Percentiles rank a stretch among this genome's conserved stretches.
These are phyloP conservation scores for Takashimella koratensis DNA, from an alignment of 1,284 basidiomycete species.

Conservation along the genomic window DNA sequence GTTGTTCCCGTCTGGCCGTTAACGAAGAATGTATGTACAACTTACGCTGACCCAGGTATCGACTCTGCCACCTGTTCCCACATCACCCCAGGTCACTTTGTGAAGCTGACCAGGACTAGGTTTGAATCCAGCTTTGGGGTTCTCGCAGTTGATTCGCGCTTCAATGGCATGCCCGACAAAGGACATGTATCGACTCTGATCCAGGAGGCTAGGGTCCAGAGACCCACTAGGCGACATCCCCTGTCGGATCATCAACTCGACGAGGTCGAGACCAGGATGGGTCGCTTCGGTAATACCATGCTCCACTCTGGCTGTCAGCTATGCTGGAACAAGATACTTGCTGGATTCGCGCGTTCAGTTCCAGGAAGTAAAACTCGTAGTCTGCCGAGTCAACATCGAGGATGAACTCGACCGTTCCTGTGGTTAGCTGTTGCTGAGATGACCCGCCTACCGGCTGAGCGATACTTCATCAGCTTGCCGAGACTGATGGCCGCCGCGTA, in stretches of 20 bases:
- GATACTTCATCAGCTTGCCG: conserved; percentile 56
- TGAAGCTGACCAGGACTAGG: conserved; percentile 65
- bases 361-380: conserved; percentile 64
- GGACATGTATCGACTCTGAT: conserved; percentile 25
- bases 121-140: conserved; percentile 58
- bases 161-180: conserved; percentile 56
- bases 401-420: conserved; percentile 68
- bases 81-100: conserved; percentile 52
- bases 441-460: conserved; percentile 62
- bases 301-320: conserved; percentile 53
- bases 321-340: conserved; percentile 32
- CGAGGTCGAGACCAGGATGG: conserved; percentile 60
- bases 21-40: too few relatives aligned
- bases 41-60: conserved; percentile 46
- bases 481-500: conserved; percentile 57
- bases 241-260: conserved; percentile 58
- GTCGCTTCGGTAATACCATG: conserved; percentile 64
- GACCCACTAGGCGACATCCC: conserved; percentile 29
- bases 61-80: conserved; percentile 32
- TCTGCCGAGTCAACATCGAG: conserved; percentile 53
- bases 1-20: conserved; percentile 51
- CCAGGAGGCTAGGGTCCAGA: conserved; percentile 47
- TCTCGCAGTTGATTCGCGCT: conserved; percentile 64
- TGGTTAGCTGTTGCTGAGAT: too few relatives aligned
- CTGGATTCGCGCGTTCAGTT: conserved; percentile 70